Base-by-base conservation (phyloP, 2,329 filamentous ascomycete species). In the Ceratocystis eucalypticola region DNA sequence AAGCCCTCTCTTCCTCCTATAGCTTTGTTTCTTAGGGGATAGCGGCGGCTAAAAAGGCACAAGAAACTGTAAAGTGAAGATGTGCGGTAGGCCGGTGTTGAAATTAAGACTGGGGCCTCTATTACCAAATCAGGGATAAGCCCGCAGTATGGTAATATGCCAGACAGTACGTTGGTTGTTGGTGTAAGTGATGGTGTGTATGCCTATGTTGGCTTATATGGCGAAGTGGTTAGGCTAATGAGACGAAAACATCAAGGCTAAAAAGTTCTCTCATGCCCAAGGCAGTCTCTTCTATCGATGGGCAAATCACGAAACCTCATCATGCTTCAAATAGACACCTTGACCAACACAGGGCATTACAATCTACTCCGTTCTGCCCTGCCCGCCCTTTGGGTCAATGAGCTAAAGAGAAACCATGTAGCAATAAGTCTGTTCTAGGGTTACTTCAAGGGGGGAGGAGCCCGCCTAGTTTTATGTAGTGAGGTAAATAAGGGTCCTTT, bases 11-110 rank as follows among this genome's bases (percentile, higher is more conserved):
- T 28, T 55, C 12, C 28, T 8, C 28, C 20, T 25, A 5, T 2
- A 2, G 20, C 25, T 30, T 25, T 55, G 50, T 22, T 15, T 15
- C 12, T 15, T 55, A 15, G 20, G 25, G 28, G 28, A 41, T 5
- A 12, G 37, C 37, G 4, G 37, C 25, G 8, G 28, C 28, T 57
- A 28, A 6, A 33, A 12, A 7, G 17, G n/a, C 48, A 53, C 25
- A 57, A 33, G 48, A 53, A 53, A 8, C 7, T 8, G n/a, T 57
- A 57, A 57, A 57, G 53, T 57, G 53, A 57, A 30, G 53, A 57
- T 57, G 53, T 57, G 22, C 53, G n/a, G 12, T 28, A 57, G 22
- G 20, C 46, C 22, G 22, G 50, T 5, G n/a, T 57, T 33, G 28
- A 28, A 57, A 57, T 57, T 53, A 25, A 25, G 20, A 22, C 48